Evolutionary conservation across 1,139 yeast species (phyloP), one percentile per base, ranked within the genome.

Genomic region (Hemisphaericaspora xylofermentans): DNA sequence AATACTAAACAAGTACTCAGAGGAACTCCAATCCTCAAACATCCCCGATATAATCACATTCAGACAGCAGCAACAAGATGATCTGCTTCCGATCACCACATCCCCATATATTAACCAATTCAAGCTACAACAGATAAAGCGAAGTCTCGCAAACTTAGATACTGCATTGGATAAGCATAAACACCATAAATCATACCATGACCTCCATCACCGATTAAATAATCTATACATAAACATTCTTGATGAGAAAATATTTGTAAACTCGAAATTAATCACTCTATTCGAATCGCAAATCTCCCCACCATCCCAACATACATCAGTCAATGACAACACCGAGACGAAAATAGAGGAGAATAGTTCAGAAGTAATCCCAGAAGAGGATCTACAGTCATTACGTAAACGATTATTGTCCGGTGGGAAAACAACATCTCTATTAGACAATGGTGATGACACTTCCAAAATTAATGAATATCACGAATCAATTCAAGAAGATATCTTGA

Each of bases 401-500:
- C 46, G 71, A 34, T 51, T 66, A 24, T 52, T 65, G 10, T 50
- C 67, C 1, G 59, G 60, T 2, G 63, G 61, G 4, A 44, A 45
- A n/a, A 24, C 42, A 2, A 35, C 43, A 15, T 35, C 50, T 16
- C 28, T 36, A 16, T 35, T 41, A 12, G 40, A 49, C 18, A 40
- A 36, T 6, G 28, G 39, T 16, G 10, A 16, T 12, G 43, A 45
- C 25, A 30, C 43, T n/a, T 38, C 29, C 13, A 42, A 45, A 38
- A 29, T 53, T 2, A 69, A 69, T 48, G 61, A 63, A 12, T 68
- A 69, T 51, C 76, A 72, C 46, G 76, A 71, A 42, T 62, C 68
- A 3, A 49, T 71, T n/a, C 78, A 72, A 48, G 66, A 66, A 37
- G 74, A 70, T 35, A 59, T 72, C 8, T 53, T 71, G 17, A 54